These are phyloP conservation scores for Thecaphora thlaspeos DNA, from an alignment of 1,284 basidiomycete species.

Conservation along the genomic window DNA sequence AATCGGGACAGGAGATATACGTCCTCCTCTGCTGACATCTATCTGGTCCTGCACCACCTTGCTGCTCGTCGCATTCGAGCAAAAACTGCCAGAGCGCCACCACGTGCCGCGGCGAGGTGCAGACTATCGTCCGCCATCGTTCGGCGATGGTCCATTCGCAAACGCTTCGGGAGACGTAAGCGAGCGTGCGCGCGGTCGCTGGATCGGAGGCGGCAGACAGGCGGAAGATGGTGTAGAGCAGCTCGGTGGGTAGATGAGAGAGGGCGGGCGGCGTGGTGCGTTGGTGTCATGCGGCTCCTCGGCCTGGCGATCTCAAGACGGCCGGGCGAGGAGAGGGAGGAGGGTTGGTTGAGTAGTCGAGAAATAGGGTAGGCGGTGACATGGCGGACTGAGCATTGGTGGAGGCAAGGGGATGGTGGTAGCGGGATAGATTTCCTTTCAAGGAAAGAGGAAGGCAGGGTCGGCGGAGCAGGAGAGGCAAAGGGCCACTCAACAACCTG, in stretches of 20 bases:
- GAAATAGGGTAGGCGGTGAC: too few relatives aligned
- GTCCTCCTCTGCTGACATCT: neutral
- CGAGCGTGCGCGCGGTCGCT: conserved; percentile 26
- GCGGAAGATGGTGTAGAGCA: conserved; percentile 24
- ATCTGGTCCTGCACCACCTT: neutral
- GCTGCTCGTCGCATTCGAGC: neutral
- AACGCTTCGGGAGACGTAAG: conserved; percentile 31
- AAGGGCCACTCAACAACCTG: too few relatives aligned
- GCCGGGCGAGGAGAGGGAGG: conserved; percentile 1
- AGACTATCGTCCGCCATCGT: conserved; percentile 34
- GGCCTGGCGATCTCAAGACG: too few relatives aligned
- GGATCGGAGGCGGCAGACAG: conserved; percentile 23
- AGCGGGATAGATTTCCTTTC: too few relatives aligned
- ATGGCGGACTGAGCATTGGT: too few relatives aligned
- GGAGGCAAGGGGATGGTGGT: too few relatives aligned
- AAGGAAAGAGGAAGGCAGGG: too few relatives aligned
- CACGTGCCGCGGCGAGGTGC: conserved; percentile 6
- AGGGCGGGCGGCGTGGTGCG: neutral
- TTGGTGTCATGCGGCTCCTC: too few relatives aligned
- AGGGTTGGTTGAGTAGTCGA: too few relatives aligned
- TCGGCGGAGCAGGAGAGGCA: too few relatives aligned
- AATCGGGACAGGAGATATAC: conserved; percentile 11
- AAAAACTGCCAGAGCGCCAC: conserved; percentile 5
- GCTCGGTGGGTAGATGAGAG: conserved; percentile 15
- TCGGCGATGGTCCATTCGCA: conserved; percentile 25